These are phyloP conservation scores for Grosmannia penicillata DNA, from an alignment of 2,329 filamentous ascomycete genomes.

Conservation along the genomic window DNA sequence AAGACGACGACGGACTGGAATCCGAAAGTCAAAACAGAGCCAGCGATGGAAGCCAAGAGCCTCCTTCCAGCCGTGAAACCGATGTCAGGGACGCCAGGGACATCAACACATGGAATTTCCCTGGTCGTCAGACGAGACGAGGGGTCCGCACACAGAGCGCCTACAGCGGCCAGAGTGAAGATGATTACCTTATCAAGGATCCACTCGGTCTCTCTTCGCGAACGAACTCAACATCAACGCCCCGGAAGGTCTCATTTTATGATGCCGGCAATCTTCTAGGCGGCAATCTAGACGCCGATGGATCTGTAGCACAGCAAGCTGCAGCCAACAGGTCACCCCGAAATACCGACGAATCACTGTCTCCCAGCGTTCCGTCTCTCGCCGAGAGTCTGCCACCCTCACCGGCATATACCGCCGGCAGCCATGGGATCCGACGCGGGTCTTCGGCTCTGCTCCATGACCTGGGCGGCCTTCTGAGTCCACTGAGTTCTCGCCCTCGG, in stretches of 20 bases:
- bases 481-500: constrained; percentile 12
- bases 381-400: constrained; percentile 25
- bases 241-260: constrained; percentile 61
- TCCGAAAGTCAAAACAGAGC: constrained; percentile 15
- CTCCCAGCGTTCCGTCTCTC: no score
- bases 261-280: constrained; percentile 66
- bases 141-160: constrained; percentile 15
- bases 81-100: constrained; percentile 14
- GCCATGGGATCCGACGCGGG: constrained; percentile 32
- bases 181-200: constrained; percentile 27
- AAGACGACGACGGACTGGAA: constrained; percentile 20
- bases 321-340: constrained; percentile 23
- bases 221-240: constrained; percentile 26
- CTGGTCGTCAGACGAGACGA: constrained; percentile 19
- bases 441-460: constrained; percentile 45
- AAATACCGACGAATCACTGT: constrained; percentile 11
- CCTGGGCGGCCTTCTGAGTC: constrained; percentile 36
- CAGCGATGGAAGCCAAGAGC: background rate
- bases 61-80: background rate
- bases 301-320: constrained; percentile 22
- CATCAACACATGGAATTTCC: constrained; percentile 33
- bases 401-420: constrained; percentile 23
- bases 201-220: constrained; percentile 21
- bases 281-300: constrained; percentile 16
- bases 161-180: constrained; percentile 22